These are phyloP conservation scores for Fusarium coffeatum DNA, from an alignment of 2,329 filamentous ascomycete genomes.

Conservation along the genomic window DNA sequence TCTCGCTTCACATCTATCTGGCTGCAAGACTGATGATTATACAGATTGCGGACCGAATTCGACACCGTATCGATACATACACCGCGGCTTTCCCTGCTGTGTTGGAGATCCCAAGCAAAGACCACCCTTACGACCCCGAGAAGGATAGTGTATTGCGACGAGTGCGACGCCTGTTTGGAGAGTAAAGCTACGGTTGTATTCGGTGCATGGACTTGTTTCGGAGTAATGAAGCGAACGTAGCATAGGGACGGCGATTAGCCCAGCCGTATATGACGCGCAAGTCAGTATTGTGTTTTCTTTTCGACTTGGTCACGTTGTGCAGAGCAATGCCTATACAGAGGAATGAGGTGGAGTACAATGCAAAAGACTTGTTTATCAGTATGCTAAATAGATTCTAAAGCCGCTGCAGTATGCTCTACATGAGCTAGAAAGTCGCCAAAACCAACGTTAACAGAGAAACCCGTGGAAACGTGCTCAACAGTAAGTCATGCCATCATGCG, in stretches of 20 bases:
- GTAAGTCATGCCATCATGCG: slow-evolving; percentile 24
- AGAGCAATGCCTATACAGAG: slow-evolving; percentile 8
- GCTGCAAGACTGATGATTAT: slow-evolving; percentile 34
- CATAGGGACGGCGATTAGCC: slow-evolving; percentile 1
- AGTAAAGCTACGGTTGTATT: slow-evolving; percentile 60
- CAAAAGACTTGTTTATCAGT: slow-evolving; percentile 30
- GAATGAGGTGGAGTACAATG: slow-evolving; percentile 17
- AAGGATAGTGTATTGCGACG: slow-evolving; percentile 97
- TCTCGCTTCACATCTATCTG: background rate
- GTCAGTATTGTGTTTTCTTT: slow-evolving; percentile 20
- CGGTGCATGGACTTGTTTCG: slow-evolving; percentile 17
- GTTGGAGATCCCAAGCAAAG: slow-evolving; percentile 97
- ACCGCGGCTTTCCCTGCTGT: slow-evolving; percentile 96
- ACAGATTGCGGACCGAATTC: slow-evolving; percentile 93
- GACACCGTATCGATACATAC: slow-evolving; percentile 89
- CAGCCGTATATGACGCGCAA: slow-evolving; percentile 4
- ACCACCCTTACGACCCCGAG: slow-evolving; percentile 98
- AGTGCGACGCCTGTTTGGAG: slow-evolving; percentile 75
- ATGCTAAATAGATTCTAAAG: slow-evolving; percentile 42
- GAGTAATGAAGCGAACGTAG: slow-evolving; percentile 5
- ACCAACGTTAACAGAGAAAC: slow-evolving; percentile 25
- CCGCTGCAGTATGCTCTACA: slow-evolving; percentile 39
- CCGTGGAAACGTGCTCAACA: slow-evolving; percentile 36
- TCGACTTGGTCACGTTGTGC: slow-evolving; percentile 3
- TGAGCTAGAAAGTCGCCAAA: slow-evolving; percentile 41